Evolutionary conservation across 75 land plant genomes (phyloP).

Genomic region (Picea glauca): DNA sequence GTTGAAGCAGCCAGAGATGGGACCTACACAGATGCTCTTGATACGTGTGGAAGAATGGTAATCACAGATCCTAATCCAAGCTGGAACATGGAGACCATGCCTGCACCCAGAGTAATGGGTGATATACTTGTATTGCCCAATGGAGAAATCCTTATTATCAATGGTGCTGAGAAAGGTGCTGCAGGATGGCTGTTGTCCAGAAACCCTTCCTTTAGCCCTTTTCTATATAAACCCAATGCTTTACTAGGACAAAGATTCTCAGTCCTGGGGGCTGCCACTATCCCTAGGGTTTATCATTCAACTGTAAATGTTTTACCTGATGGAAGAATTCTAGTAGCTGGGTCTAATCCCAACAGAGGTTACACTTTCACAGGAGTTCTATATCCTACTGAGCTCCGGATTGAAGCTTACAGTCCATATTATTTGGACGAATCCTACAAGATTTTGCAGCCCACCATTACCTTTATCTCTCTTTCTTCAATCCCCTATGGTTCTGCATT

Average conservation of each 20-base stretch:
- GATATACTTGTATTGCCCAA: slow-evolving; percentile 59
- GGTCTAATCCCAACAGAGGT: slow-evolving; percentile 33
- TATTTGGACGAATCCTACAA: slow-evolving; percentile 31
- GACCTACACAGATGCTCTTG: slow-evolving; percentile 13
- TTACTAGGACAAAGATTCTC: slow-evolving; percentile 10
- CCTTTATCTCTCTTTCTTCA: not conserved
- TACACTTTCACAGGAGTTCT: slow-evolving; percentile 25
- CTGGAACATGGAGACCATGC: slow-evolving; percentile 59
- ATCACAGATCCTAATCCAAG: slow-evolving; percentile 32
- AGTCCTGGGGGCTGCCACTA: slow-evolving; percentile 15
- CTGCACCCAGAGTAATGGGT: slow-evolving; percentile 38
- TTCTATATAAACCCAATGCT: slow-evolving; percentile 23
- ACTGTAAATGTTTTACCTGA: slow-evolving; percentile 41
- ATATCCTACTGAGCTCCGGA: slow-evolving; percentile 48
- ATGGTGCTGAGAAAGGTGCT: slow-evolving; percentile 46
- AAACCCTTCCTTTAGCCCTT: slow-evolving; percentile 30
- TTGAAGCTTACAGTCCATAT: slow-evolving; percentile 46
- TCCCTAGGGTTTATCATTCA: slow-evolving; percentile 51
- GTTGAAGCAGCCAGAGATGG: slow-evolving; percentile 7
- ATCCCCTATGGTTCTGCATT: not conserved
- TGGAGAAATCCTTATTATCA: slow-evolving; percentile 48
- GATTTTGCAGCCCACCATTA: slow-evolving; percentile 21
- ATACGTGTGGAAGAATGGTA: slow-evolving; percentile 47
- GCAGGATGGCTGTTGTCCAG: slow-evolving; percentile 40
- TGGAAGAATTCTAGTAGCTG: slow-evolving; percentile 47